Percentiles rank a stretch among this genome's conserved stretches.
phyloP scores from a whole-genome alignment of 345 rosid species.

The Populus tremula region DNA sequence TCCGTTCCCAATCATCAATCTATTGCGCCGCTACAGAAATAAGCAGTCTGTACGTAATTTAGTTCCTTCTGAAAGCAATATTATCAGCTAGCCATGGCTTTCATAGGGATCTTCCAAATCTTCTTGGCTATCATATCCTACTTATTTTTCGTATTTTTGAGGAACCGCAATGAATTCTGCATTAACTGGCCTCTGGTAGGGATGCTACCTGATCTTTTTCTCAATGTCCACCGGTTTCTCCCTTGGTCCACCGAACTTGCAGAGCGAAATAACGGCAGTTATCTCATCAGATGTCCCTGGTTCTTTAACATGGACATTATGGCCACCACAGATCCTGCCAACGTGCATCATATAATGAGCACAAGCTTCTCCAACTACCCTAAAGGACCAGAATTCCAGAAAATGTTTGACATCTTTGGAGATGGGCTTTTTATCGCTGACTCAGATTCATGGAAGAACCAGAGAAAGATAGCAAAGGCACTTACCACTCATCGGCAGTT shows the following conservation, averaged over 20 bases:
- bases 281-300: conserved; percentile 38
- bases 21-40: too few relatives aligned
- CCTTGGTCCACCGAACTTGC: conserved; percentile 28
- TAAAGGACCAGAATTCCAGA: conserved; percentile 52
- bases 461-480: conserved; percentile 37
- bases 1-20: too few relatives aligned
- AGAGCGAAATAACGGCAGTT: conserved; percentile 25
- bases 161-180: too few relatives aligned
- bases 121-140: too few relatives aligned
- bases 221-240: conserved; percentile 33
- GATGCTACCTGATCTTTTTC: conserved; percentile 45
- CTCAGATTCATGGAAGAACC: conserved; percentile 42
- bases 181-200: conserved; percentile 52
- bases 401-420: conserved; percentile 51
- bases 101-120: too few relatives aligned
- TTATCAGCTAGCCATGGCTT: too few relatives aligned
- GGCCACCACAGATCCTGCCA: conserved; percentile 49
- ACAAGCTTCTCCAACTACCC: conserved; percentile 54
- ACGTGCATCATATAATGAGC: conserved; percentile 55
- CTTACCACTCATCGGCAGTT: conserved; percentile 35
- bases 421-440: conserved; percentile 58
- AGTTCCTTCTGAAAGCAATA: too few relatives aligned
- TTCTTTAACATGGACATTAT: conserved; percentile 33
- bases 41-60: too few relatives aligned
- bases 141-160: too few relatives aligned